Evolutionary conservation across 2,329 filamentous ascomycete genomes (phyloP).

Genomic region (Aspergillaceae sp.): DNA sequence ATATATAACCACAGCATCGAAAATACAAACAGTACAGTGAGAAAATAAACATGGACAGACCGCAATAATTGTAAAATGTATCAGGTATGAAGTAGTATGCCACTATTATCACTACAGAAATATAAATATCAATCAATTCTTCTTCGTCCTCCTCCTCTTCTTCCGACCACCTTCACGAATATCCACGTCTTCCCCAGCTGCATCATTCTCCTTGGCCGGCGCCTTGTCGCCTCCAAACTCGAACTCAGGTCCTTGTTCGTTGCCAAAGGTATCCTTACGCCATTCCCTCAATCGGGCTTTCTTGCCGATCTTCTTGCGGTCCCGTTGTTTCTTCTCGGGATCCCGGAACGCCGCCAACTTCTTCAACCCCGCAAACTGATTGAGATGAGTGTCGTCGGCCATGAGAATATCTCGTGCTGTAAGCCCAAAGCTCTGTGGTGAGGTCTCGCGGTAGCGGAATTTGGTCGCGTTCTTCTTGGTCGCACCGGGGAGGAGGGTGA

Average conservation of each 20-base stretch:
- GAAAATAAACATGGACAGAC: too few relatives aligned
- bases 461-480: conserved; percentile 43
- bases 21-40: background rate
- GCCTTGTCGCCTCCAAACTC: conserved; percentile 18
- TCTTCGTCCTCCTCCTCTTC: conserved; percentile 40
- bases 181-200: conserved; percentile 21
- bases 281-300: conserved; percentile 85
- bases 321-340: conserved; percentile 76
- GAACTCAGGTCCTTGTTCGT: conserved; percentile 44
- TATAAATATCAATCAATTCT: conserved; percentile 21
- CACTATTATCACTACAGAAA: background rate
- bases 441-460: conserved; percentile 94
- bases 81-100: too few relatives aligned
- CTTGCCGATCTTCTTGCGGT: conserved; percentile 83
- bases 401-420: conserved; percentile 86
- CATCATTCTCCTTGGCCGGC: conserved; percentile 11
- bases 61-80: too few relatives aligned
- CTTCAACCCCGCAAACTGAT: conserved; percentile 87
- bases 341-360: conserved; percentile 89
- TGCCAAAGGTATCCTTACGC: conserved; percentile 61
- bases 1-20: too few relatives aligned
- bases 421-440: conserved; percentile 80
- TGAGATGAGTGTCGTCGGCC: conserved; percentile 74
- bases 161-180: conserved; percentile 34
- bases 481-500: conserved; percentile 50